Evolutionary conservation across 176 grass and related monocot genomes (phyloP), one percentile per base, ranked within the genome.

Genomic region (Oryza coarctata): DNA sequence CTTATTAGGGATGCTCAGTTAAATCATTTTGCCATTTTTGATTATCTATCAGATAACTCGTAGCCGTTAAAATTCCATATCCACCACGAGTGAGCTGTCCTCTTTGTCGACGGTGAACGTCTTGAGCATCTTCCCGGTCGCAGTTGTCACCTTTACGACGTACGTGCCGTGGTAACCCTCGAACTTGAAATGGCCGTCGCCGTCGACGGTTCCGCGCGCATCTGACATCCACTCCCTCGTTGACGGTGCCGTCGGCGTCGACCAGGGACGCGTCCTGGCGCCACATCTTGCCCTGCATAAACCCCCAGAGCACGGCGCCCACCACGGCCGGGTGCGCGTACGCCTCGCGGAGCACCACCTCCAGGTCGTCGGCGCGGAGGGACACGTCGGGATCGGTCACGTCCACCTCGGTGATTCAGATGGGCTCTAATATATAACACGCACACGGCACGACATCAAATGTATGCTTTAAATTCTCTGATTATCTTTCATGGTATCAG

Each of bases 351-450:
- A 95, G 85, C 70, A 92, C 78, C 5, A 88, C 90, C 87, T 95
- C 93, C 22, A 92, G 83, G 85, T 95, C 93, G 0, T 95, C 93
- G 57, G 90, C 93, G 30, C 93, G 87, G 74, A 95, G 64, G 71
- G 72, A 78, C 0, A 90, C 87, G 30, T 95, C 84, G 36, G 82
- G 52, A 43, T 91, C 86, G 33, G 39, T 77, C 2, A 90, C 90
- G 29, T 95, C 93, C 2, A 95, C 63, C 68, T 95, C 93, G 14
- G 93, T 95, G 63, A 95, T 34, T 90, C 93, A 95, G 27, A 95
- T 40, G 17, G 93, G 93, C n/a, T n/a, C n/a, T n/a, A n/a, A n/a
- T n/a, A n/a, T n/a, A n/a, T n/a, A n/a, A n/a, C n/a, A n/a, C n/a
- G n/a, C n/a, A n/a, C n/a, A n/a, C n/a, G n/a, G n/a, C n/a, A n/a